phyloP scores from a whole-genome alignment of 345 rosid species.

The Citrus cavaleriei region DNA sequence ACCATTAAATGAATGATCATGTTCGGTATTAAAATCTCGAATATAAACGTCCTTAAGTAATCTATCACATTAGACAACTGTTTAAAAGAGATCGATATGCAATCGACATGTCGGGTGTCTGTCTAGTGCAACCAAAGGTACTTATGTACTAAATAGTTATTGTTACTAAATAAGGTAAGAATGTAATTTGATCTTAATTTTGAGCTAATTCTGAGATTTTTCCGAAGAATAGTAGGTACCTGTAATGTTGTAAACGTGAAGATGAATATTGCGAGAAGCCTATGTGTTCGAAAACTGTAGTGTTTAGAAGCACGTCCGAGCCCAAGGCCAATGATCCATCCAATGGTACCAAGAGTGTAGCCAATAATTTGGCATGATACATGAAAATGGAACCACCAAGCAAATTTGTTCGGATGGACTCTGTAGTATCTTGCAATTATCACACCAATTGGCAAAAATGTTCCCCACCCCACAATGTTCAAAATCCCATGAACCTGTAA shows the following conservation, averaged over 20 bases:
- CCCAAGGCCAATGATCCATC: slow-evolving; percentile 39
- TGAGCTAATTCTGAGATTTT: too few species aligned
- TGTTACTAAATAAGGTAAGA: too few species aligned
- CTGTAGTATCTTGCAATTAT: slow-evolving; percentile 44
- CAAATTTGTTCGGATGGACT: slow-evolving; percentile 16
- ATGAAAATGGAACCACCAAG: slow-evolving; percentile 27
- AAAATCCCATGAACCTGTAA: slow-evolving; percentile 46
- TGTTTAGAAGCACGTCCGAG: slow-evolving; percentile 38
- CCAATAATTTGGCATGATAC: slow-evolving; percentile 38
- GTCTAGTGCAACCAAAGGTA: too few species aligned
- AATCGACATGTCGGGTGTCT: too few species aligned
- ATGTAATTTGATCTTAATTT: too few species aligned
- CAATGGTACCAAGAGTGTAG: slow-evolving; percentile 36
- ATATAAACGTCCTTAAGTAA: too few species aligned
- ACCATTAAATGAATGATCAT: not conserved
- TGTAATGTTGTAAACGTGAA: slow-evolving; percentile 47
- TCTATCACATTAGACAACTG: too few species aligned
- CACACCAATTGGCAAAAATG: slow-evolving; percentile 42
- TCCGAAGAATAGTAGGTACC: slow-evolving; percentile 15
- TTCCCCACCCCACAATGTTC: slow-evolving; percentile 57
- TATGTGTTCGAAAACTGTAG: slow-evolving; percentile 34
- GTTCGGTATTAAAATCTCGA: too few species aligned
- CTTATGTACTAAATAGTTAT: too few species aligned
- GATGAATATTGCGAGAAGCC: slow-evolving; percentile 33
- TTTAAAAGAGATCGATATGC: too few species aligned